Conservation (phyloP, 371 early-diverging fungal genomes). For the Rhizopus microsporus region DNA sequence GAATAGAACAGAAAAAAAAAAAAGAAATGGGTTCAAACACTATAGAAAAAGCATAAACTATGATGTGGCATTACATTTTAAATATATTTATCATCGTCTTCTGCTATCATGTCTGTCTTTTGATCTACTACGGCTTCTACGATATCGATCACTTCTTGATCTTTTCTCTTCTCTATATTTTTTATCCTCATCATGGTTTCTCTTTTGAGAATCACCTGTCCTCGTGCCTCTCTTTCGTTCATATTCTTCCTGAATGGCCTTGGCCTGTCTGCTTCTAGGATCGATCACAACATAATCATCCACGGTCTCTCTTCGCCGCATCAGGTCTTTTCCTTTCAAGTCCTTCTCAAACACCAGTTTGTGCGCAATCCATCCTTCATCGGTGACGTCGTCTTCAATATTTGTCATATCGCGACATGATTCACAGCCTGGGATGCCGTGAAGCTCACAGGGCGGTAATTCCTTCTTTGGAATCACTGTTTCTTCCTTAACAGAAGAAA, state of each 20-base stretch:
- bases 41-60: too few relatives aligned
- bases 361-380: slow-evolving; percentile 74
- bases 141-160: slow-evolving; percentile 19
- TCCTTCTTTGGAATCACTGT: slow-evolving; percentile 21
- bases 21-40: too few relatives aligned
- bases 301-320: slow-evolving; percentile 60
- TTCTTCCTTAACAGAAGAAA: slow-evolving; percentile 24
- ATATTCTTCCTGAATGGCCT: slow-evolving; percentile 43
- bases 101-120: slow-evolving; percentile 5
- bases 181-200: slow-evolving; percentile 16
- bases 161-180: slow-evolving; percentile 11
- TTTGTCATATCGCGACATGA: slow-evolving; percentile 54
- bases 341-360: slow-evolving; percentile 70
- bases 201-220: slow-evolving; percentile 7
- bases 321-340: slow-evolving; percentile 62
- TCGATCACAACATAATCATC: slow-evolving; percentile 82
- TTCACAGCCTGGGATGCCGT: slow-evolving; percentile 66
- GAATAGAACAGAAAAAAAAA: too few relatives aligned
- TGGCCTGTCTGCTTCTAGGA: slow-evolving; percentile 54
- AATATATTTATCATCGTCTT: slow-evolving; percentile 9
- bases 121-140: slow-evolving; percentile 1
- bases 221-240: slow-evolving; percentile 28
- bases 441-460: slow-evolving; percentile 55
- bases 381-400: slow-evolving; percentile 33
- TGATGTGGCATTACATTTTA: neutral